phyloP scores from a whole-genome alignment of 1,284 basidiomycete species.

The Cryptococcus sp. region DNA sequence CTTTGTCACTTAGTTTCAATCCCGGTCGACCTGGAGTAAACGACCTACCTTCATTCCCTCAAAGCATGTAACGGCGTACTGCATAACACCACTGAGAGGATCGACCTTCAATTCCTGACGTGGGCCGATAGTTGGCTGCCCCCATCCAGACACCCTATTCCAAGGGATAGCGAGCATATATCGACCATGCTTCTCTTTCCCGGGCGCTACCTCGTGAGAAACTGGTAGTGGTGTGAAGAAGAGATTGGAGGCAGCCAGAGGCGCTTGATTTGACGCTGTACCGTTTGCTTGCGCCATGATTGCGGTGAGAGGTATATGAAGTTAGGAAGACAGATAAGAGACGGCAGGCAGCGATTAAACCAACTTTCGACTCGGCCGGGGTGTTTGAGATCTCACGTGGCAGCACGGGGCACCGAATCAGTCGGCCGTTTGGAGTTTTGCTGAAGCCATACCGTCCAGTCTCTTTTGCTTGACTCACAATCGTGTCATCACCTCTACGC shows the following conservation, averaged over 20 bases:
- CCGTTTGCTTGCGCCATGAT: no score
- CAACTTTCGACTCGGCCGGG: no score
- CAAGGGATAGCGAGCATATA: slow-evolving; percentile 41
- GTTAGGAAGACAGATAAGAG: no score
- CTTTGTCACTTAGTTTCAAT: slow-evolving; percentile 9
- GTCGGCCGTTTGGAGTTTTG: no score
- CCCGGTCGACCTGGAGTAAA: not conserved
- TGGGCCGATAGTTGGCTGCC: slow-evolving; percentile 39
- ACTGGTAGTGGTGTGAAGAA: slow-evolving; percentile 38
- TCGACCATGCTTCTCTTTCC: slow-evolving; percentile 31
- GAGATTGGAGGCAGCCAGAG: slow-evolving; percentile 31
- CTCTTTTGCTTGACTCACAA: no score
- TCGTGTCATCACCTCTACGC: no score
- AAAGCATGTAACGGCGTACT: slow-evolving; percentile 46
- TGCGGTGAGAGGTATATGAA: not conserved
- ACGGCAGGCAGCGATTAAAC: no score
- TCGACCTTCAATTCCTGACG: slow-evolving; percentile 35
- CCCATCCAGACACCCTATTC: slow-evolving; percentile 40
- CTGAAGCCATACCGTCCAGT: no score
- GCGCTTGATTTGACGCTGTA: slow-evolving; percentile 5
- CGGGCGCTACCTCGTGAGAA: slow-evolving; percentile 22
- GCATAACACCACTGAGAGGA: slow-evolving; percentile 41
- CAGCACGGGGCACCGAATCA: no score
- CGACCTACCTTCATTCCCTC: slow-evolving; percentile 46
- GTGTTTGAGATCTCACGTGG: no score